Conservation (phyloP, 345 rosid species). For the Hypericum perforatum region DNA sequence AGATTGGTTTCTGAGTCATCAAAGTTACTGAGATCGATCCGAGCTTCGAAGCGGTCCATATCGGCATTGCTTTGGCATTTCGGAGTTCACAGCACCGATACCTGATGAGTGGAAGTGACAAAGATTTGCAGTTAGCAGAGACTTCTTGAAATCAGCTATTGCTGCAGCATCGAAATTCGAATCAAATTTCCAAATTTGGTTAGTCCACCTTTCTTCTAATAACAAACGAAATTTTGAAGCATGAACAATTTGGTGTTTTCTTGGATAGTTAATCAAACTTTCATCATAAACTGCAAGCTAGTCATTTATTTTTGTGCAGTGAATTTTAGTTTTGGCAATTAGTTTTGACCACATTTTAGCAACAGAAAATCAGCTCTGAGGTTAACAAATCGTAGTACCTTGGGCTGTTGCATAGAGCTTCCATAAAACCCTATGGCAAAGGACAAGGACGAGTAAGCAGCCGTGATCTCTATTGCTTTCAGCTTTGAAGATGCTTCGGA, state of each 20-base stretch:
- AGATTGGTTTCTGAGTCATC: no score
- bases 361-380: background rate
- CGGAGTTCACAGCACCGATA: constrained; percentile 52
- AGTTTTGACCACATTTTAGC: background rate
- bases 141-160: no score
- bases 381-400: constrained; percentile 34
- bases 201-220: no score
- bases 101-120: constrained; percentile 29
- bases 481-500: constrained; percentile 39
- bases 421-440: constrained; percentile 92
- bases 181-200: no score
- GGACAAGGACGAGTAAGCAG: constrained; percentile 67
- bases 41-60: constrained; percentile 76
- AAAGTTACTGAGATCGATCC: constrained; percentile 38
- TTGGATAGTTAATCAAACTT: no score
- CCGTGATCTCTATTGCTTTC: constrained; percentile 82
- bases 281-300: no score
- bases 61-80: constrained; percentile 25
- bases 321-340: background rate
- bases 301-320: background rate
- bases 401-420: constrained; percentile 68
- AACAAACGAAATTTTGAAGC: background rate
- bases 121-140: background rate
- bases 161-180: no score
- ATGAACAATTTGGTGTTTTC: no score